Evolutionary conservation across 1,284 basidiomycete genomes (phyloP).

Genomic region (Trichosporon inkin): DNA sequence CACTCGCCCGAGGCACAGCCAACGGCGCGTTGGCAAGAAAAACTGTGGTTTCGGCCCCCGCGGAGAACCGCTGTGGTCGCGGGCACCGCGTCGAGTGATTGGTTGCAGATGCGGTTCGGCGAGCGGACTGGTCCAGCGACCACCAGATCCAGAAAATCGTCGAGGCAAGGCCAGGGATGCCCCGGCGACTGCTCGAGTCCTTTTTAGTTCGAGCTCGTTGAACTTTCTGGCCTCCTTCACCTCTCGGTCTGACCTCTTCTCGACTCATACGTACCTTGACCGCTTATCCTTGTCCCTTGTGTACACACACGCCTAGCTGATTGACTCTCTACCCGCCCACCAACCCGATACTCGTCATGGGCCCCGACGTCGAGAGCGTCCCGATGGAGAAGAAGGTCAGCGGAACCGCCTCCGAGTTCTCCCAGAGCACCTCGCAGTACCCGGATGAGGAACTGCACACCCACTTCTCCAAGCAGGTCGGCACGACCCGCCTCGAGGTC

Average conservation of each 20-base stretch:
- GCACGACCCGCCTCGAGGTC: conserved; percentile 6
- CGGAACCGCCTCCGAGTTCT: background rate
- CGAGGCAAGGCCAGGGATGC: background rate
- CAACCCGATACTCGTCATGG: background rate
- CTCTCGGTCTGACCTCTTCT: background rate
- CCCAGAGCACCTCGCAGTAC: background rate
- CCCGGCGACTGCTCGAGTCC: background rate
- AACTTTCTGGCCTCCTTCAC: background rate
- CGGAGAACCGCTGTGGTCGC: background rate
- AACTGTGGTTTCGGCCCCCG: background rate
- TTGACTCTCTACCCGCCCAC: background rate
- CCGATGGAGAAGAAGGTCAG: conserved; percentile 6
- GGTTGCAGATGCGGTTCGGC: background rate
- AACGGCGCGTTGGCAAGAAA: background rate
- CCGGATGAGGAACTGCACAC: conserved; percentile 2
- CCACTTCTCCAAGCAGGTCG: conserved; percentile 5
- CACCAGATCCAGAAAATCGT: background rate
- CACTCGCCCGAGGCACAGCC: background rate
- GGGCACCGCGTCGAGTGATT: no score
- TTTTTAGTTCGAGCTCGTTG: background rate
- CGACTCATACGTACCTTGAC: background rate
- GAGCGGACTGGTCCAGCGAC: background rate
- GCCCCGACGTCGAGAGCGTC: conserved; percentile 7
- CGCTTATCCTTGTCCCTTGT: background rate
- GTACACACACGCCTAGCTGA: background rate